Evolutionary conservation across 2,329 filamentous ascomycete species (phyloP).

Genomic region (Cercospora berteroae): DNA sequence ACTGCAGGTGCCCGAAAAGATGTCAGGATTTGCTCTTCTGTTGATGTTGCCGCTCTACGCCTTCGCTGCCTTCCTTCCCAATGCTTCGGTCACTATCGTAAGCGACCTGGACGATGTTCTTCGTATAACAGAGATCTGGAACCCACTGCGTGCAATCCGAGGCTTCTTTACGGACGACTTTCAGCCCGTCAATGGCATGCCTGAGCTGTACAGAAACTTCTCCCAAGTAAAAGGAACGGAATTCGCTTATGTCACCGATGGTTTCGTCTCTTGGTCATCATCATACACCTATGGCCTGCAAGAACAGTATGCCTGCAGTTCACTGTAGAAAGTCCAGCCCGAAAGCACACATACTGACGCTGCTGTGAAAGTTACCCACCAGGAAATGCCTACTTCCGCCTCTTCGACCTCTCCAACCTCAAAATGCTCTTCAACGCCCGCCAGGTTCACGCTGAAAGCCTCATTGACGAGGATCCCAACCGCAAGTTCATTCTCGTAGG

Average conservation of each 20-base stretch:
- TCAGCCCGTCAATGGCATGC: conserved; percentile 27
- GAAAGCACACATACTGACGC: not conserved
- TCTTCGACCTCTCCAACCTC: conserved; percentile 19
- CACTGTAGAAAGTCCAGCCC: not conserved
- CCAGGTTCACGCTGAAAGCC: conserved; percentile 17
- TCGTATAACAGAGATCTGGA: conserved; percentile 29
- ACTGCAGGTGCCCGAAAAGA: not conserved
- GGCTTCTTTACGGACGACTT: conserved; percentile 22
- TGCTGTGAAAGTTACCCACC: conserved; percentile 20
- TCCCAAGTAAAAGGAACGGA: conserved; percentile 16
- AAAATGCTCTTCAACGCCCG: conserved; percentile 16
- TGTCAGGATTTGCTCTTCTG: not conserved
- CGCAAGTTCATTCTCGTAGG: conserved; percentile 30
- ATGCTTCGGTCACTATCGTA: conserved; percentile 24
- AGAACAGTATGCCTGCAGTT: not conserved
- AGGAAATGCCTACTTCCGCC: conserved; percentile 30
- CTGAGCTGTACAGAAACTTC: conserved; percentile 14
- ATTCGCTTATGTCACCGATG: conserved; percentile 32
- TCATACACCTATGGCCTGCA: conserved; percentile 18
- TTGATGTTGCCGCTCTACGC: not conserved
- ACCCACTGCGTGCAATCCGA: conserved; percentile 10
- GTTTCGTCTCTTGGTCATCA: conserved; percentile 20
- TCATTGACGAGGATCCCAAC: conserved; percentile 27
- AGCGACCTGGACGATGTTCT: conserved; percentile 33
- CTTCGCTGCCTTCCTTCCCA: not conserved